phyloP scores from a whole-genome alignment of 2,329 filamentous ascomycete species.

The Pseudofabraea citricarpa region DNA sequence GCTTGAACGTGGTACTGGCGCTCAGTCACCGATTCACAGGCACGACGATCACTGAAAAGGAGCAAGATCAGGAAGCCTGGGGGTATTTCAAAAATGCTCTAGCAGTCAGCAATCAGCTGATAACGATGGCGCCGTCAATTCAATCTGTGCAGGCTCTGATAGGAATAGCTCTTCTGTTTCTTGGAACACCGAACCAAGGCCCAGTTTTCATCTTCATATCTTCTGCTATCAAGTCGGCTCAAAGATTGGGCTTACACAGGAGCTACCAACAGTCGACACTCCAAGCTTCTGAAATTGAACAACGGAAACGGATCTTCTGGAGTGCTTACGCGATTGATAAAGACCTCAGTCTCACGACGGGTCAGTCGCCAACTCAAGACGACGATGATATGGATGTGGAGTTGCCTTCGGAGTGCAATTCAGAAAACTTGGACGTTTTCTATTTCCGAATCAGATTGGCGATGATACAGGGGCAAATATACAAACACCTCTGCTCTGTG shows the following conservation, averaged over 20 bases:
- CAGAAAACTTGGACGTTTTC: constrained; percentile 8
- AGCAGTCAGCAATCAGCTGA: constrained; percentile 9
- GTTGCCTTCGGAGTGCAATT: constrained; percentile 5
- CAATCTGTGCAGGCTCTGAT: constrained; percentile 12
- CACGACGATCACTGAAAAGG: constrained; percentile 3
- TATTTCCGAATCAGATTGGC: constrained; percentile 9
- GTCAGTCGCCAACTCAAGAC: constrained; percentile 55
- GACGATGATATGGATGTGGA: constrained; percentile 44
- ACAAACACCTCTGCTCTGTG: constrained; percentile 10
- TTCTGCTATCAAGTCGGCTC: constrained; percentile 12
- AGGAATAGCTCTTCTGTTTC: constrained; percentile 12
- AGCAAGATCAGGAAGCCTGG: constrained; percentile 11
- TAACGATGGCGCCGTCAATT: background rate
- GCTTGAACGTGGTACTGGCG: constrained; percentile 17
- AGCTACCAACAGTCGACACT: background rate
- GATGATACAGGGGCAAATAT: constrained; percentile 16
- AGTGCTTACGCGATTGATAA: constrained; percentile 62
- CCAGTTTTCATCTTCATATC: constrained; percentile 7
- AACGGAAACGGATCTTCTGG: constrained; percentile 56
- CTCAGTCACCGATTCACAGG: constrained; percentile 11
- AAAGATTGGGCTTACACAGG: constrained; percentile 13
- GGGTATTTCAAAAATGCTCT: constrained; percentile 11
- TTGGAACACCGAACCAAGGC: constrained; percentile 12
- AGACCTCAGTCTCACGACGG: constrained; percentile 55
- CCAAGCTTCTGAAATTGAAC: constrained; percentile 1